These are phyloP conservation scores for Chiua sp. DNA, from an alignment of 1,284 basidiomycete genomes.

Conservation along the genomic window DNA sequence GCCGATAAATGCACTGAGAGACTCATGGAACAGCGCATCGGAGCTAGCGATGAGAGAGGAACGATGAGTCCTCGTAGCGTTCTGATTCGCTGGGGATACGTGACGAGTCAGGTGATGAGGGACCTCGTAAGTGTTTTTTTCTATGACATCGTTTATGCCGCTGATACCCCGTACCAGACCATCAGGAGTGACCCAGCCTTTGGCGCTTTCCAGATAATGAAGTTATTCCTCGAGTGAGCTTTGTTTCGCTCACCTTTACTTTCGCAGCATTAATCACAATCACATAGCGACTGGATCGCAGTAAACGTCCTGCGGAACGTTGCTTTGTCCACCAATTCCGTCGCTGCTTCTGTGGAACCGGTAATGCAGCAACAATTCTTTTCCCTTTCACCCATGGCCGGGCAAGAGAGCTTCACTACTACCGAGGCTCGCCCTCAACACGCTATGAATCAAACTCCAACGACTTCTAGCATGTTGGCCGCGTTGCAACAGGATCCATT, in stretches of 20 bases:
- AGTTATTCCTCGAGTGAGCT: constrained; percentile 85
- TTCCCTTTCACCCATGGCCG: constrained; percentile 79
- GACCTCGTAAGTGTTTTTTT: constrained; percentile 65
- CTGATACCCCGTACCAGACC: constrained; percentile 54
- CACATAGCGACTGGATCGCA: constrained; percentile 82
- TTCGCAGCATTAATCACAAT: constrained; percentile 25
- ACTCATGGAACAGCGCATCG: constrained; percentile 72
- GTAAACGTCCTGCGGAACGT: constrained; percentile 86
- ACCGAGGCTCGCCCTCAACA: constrained; percentile 60
- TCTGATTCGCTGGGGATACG: constrained; percentile 89
- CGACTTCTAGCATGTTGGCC: constrained; percentile 86
- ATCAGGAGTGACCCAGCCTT: constrained; percentile 90
- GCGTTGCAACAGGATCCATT: constrained; percentile 79
- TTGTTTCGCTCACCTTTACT: constrained; percentile 5
- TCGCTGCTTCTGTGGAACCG: constrained; percentile 87
- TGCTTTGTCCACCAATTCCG: constrained; percentile 85
- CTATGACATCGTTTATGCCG: neutral
- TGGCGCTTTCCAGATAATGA: constrained; percentile 89
- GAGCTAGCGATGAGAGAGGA: constrained; percentile 67
- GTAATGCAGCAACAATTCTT: constrained; percentile 88
- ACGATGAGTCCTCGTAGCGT: constrained; percentile 87
- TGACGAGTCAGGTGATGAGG: constrained; percentile 89
- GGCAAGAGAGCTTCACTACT: constrained; percentile 71
- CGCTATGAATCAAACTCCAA: constrained; percentile 74
- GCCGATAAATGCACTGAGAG: constrained; percentile 87